phyloP scores from a whole-genome alignment of 1,139 yeast species.

The Blastobotrys petasosporus region DNA sequence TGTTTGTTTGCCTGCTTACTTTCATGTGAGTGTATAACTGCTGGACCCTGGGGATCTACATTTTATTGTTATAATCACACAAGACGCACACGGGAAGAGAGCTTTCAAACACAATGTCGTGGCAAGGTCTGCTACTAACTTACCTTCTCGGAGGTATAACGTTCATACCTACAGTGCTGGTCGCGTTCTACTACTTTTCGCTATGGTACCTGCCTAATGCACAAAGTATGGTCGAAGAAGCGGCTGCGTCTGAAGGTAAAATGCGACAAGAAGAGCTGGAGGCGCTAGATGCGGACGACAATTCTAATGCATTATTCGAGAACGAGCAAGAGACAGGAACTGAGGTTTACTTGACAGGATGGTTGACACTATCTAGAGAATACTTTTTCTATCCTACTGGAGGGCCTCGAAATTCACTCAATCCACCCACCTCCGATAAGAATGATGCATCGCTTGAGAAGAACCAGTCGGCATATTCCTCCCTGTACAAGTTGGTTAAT shows the following conservation, averaged over 20 bases:
- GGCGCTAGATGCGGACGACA: constrained; percentile 1
- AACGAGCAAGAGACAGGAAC: constrained; percentile 57
- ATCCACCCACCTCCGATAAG: constrained; percentile 28
- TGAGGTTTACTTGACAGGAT: constrained; percentile 62
- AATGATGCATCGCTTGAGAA: constrained; percentile 33
- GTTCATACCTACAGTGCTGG: constrained; percentile 53
- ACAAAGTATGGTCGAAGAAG: constrained; percentile 23
- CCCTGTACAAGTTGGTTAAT: constrained; percentile 54
- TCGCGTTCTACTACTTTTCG: constrained; percentile 33
- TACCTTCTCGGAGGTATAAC: constrained; percentile 77
- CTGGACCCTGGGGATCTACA: no score
- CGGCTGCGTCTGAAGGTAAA: not conserved
- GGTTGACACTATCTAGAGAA: constrained; percentile 79
- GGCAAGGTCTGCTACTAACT: not conserved
- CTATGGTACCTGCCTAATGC: constrained; percentile 34
- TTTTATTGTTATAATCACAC: no score
- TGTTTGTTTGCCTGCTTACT: no score
- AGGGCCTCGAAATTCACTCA: constrained; percentile 26
- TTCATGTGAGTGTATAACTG: no score
- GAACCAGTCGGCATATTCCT: constrained; percentile 51
- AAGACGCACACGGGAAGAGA: no score
- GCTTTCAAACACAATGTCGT: not conserved
- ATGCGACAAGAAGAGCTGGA: not conserved
- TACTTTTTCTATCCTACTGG: constrained; percentile 46
- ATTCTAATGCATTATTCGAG: constrained; percentile 31